phyloP scores from a whole-genome alignment of 441 rosid genomes.

The Pelargonium cotyledonis region DNA sequence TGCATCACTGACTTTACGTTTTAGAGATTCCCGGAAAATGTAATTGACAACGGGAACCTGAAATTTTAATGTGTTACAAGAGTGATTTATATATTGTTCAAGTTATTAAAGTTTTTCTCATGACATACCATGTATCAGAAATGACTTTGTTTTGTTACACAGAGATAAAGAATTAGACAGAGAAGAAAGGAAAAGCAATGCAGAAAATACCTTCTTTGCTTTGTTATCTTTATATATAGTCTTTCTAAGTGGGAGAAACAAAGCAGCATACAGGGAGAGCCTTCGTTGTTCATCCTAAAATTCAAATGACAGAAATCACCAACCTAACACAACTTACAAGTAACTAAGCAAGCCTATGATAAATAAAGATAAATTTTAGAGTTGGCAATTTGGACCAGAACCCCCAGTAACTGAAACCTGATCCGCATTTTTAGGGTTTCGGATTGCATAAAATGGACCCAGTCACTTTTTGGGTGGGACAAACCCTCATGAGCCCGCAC shows the following conservation, averaged over 20 bases:
- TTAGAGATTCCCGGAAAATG: conserved; percentile 69
- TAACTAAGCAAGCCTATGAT: too few species aligned
- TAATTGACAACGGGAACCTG: conserved; percentile 67
- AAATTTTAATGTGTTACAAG: conserved; percentile 4
- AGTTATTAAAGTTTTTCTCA: not conserved
- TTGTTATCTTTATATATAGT: conserved; percentile 49
- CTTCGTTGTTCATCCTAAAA: conserved; percentile 72
- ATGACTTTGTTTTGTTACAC: not conserved
- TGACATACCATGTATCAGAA: not conserved
- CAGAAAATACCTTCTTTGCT: conserved; percentile 48
- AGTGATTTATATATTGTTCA: not conserved
- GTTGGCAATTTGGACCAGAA: too few species aligned
- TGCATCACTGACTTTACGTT: conserved; percentile 74
- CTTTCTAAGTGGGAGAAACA: conserved; percentile 68
- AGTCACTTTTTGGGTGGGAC: too few species aligned
- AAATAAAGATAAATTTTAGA: too few species aligned
- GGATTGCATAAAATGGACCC: too few species aligned
- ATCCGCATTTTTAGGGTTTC: too few species aligned
- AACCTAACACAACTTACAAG: conserved; percentile 18
- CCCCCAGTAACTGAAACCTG: too few species aligned
- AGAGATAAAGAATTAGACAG: not conserved
- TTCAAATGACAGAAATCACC: conserved; percentile 18
- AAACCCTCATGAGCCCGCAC: too few species aligned
- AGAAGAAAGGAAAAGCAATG: conserved; percentile 6
- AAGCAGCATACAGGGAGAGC: conserved; percentile 70